Conservation (phyloP, 176 grass and related monocot genomes). For the Musa itinerans region DNA sequence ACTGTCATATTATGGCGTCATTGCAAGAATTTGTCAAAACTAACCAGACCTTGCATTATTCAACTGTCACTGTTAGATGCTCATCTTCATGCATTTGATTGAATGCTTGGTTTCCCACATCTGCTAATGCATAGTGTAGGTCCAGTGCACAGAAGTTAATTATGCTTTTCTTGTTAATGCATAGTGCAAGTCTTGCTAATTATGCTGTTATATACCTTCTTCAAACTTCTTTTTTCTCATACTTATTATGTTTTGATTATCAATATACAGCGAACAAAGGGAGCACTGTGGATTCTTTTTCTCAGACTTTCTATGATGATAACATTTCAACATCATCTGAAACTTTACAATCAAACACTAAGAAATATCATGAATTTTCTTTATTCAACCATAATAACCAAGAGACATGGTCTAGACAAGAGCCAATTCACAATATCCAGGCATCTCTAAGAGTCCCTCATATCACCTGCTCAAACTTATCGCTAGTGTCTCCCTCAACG, state of each 20-base stretch:
- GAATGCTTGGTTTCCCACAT: neutral
- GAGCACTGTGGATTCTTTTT: slow-evolving; percentile 19
- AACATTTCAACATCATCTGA: slow-evolving; percentile 23
- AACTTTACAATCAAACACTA: slow-evolving; percentile 20
- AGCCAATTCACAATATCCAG: slow-evolving; percentile 10
- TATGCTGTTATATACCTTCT: neutral
- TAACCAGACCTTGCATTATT: too few relatives aligned
- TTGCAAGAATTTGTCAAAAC: too few relatives aligned
- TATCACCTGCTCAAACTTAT: slow-evolving; percentile 9
- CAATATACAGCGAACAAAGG: slow-evolving; percentile 42
- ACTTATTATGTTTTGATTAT: neutral
- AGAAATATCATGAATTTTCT: neutral
- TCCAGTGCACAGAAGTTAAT: too few relatives aligned
- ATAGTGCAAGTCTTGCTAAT: neutral
- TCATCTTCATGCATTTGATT: slow-evolving; percentile 1
- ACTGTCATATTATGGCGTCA: too few relatives aligned
- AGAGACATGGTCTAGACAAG: slow-evolving; percentile 23
- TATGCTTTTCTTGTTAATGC: neutral
- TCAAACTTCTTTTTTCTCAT: neutral
- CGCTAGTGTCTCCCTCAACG: slow-evolving; percentile 10
- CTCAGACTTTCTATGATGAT: slow-evolving; percentile 22
- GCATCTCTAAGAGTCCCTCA: slow-evolving; percentile 13
- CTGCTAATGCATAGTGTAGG: too few relatives aligned
- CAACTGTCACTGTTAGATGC: neutral
- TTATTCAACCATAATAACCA: slow-evolving; percentile 20